phyloP scores from a whole-genome alignment of 2,329 filamentous ascomycete species.

The Fusarium xylarioides region DNA sequence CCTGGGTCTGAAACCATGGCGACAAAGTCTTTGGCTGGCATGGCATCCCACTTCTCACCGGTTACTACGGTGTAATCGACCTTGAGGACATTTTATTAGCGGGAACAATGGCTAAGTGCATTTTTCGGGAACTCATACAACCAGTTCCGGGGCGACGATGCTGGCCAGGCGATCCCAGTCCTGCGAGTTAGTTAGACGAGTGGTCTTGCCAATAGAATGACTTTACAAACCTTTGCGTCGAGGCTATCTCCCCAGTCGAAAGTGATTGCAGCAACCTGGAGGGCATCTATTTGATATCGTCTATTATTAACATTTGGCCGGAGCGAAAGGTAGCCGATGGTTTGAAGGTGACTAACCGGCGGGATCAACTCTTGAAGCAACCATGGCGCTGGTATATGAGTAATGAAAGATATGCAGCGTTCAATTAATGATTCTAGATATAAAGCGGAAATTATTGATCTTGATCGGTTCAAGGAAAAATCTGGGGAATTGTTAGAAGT shows the following conservation, averaged over 20 bases:
- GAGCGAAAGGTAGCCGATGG: not conserved
- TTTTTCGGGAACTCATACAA: not conserved
- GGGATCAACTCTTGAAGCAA: not conserved
- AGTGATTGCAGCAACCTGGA: not conserved
- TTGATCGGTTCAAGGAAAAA: not conserved
- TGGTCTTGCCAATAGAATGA: no score
- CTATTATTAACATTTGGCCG: no score
- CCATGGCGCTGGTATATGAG: not conserved
- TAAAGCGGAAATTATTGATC: not conserved
- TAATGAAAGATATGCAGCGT: accelerated
- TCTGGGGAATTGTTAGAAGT: not conserved
- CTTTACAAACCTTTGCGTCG: not conserved
- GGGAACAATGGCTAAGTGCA: accelerated
- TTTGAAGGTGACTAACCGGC: not conserved
- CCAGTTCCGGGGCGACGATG: not conserved
- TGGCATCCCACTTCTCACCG: not conserved
- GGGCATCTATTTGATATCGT: not conserved
- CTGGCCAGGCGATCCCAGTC: not conserved
- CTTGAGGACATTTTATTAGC: not conserved
- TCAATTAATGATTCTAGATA: accelerated
- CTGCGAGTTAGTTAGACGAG: not conserved
- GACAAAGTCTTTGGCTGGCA: conserved; percentile 1
- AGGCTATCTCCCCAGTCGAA: conserved; percentile 6
- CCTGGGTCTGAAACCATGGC: not conserved
- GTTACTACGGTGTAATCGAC: not conserved